Conservation (phyloP, 306 rosid genomes). For the Dicorynia guianensis region DNA sequence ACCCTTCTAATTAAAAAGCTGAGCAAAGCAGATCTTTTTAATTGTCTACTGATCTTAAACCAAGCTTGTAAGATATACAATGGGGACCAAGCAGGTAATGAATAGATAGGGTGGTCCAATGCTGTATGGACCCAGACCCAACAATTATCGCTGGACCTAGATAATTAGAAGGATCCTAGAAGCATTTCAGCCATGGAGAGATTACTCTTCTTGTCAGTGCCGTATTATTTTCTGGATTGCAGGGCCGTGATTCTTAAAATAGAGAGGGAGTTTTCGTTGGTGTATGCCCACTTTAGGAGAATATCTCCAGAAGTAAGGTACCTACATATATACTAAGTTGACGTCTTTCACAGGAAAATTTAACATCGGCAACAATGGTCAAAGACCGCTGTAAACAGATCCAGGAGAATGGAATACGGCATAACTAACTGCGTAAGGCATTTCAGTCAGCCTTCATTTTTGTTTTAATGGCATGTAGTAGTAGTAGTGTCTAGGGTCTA, state of each 20-base stretch:
- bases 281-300: slow-evolving; percentile 23
- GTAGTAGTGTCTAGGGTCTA: not conserved
- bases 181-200: slow-evolving; percentile 18
- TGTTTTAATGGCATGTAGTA: slow-evolving; percentile 18
- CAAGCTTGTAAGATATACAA: slow-evolving; percentile 21
- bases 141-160: slow-evolving; percentile 21
- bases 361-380: slow-evolving; percentile 15
- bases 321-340: not conserved
- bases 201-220: slow-evolving; percentile 12
- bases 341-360: slow-evolving; percentile 33
- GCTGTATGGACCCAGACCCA: slow-evolving; percentile 33
- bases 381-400: not conserved
- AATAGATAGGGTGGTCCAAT: slow-evolving; percentile 28
- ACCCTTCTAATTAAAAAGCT: slow-evolving; percentile 24
- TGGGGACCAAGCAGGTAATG: slow-evolving; percentile 19
- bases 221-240: slow-evolving; percentile 26
- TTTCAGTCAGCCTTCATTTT: not conserved
- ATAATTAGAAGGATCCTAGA: not conserved
- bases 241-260: slow-evolving; percentile 3
- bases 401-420: slow-evolving; percentile 36
- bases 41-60: slow-evolving; percentile 28
- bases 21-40: not conserved
- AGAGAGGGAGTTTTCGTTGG: slow-evolving; percentile 29
- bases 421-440: slow-evolving; percentile 34
- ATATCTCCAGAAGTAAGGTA: not conserved